Evolutionary conservation across 495 filamentous ascomycete species (phyloP).

Genomic region (Annulohypoxylon maeteangense): DNA sequence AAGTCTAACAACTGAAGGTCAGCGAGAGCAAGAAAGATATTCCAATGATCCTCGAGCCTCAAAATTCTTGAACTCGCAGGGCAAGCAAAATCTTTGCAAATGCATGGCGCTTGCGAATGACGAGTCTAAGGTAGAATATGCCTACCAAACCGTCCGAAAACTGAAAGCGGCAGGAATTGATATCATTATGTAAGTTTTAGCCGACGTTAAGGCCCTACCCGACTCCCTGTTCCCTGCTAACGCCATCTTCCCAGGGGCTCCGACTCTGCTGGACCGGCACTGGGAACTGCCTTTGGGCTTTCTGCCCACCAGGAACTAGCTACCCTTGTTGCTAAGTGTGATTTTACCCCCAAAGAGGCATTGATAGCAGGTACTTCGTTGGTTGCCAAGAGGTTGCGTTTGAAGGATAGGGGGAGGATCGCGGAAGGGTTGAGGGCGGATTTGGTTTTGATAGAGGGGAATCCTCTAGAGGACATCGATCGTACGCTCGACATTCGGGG

Average conservation of each 20-base stretch:
- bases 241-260: conserved; percentile 15
- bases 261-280: conserved; percentile 32
- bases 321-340: conserved; percentile 24
- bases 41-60: conserved; percentile 25
- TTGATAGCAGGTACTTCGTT: conserved; percentile 42
- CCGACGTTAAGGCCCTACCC: neutral
- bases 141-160: conserved; percentile 29
- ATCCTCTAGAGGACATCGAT: conserved; percentile 48
- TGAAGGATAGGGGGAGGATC: conserved; percentile 48
- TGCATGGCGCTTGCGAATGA: conserved; percentile 23
- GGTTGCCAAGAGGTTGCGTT: conserved; percentile 41
- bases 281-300: conserved; percentile 29
- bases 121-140: conserved; percentile 20
- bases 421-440: conserved; percentile 47
- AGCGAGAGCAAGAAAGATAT: conserved; percentile 21
- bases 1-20: conserved; percentile 26
- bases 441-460: conserved; percentile 47
- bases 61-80: conserved; percentile 7
- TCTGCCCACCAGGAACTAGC: conserved; percentile 33
- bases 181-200: conserved; percentile 23
- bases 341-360: conserved; percentile 47
- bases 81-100: conserved; percentile 7
- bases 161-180: conserved; percentile 31
- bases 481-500: conserved; percentile 27
- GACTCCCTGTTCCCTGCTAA: neutral